A percentile compares a stretch with the other conserved stretches of the same genome.
Evolutionary conservation across 2,329 filamentous ascomycete species (phyloP).

Genomic region (Escovopsis sp.): DNA sequence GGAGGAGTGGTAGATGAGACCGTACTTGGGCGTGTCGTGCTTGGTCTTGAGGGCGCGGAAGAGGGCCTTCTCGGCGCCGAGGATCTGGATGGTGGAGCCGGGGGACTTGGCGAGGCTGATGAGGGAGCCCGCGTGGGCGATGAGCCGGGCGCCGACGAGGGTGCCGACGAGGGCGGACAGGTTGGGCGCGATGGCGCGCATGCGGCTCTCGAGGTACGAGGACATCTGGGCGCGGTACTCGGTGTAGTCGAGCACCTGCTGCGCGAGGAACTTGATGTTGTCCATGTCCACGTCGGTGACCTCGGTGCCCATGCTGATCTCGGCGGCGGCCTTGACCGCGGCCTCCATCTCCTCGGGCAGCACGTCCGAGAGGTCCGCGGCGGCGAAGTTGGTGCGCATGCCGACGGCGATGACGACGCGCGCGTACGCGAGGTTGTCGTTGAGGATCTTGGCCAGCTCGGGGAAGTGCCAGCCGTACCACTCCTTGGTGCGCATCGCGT

Average conservation of each 20-base stretch:
- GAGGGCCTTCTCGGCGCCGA: slow-evolving; percentile 95
- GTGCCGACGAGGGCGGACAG: slow-evolving; percentile 85
- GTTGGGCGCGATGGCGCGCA: slow-evolving; percentile 95
- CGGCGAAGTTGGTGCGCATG: slow-evolving; percentile 66
- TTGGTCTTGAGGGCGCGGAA: slow-evolving; percentile 98
- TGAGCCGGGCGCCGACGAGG: slow-evolving; percentile 84
- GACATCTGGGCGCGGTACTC: slow-evolving; percentile 81
- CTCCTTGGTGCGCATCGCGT: slow-evolving; percentile 98
- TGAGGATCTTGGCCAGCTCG: slow-evolving; percentile 90
- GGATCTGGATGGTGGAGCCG: slow-evolving; percentile 91
- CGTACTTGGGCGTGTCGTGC: slow-evolving; percentile 97
- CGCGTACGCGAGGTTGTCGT: slow-evolving; percentile 91
- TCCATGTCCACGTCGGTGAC: slow-evolving; percentile 85
- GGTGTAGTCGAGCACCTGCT: slow-evolving; percentile 84
- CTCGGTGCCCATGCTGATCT: slow-evolving; percentile 97
- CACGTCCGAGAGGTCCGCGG: slow-evolving; percentile 70
- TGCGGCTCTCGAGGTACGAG: slow-evolving; percentile 78
- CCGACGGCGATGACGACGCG: slow-evolving; percentile 79
- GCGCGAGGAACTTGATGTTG: slow-evolving; percentile 80
- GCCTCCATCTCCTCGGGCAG: slow-evolving; percentile 90
- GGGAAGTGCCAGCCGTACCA: slow-evolving; percentile 99
- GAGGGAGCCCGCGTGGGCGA: slow-evolving; percentile 86
- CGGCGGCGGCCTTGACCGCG: slow-evolving; percentile 83
- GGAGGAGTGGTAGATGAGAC: slow-evolving; percentile 82
- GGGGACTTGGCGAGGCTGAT: slow-evolving; percentile 91